Evolutionary conservation across 345 rosid genomes (phyloP).

Genomic region (Aethionema arabicum): DNA sequence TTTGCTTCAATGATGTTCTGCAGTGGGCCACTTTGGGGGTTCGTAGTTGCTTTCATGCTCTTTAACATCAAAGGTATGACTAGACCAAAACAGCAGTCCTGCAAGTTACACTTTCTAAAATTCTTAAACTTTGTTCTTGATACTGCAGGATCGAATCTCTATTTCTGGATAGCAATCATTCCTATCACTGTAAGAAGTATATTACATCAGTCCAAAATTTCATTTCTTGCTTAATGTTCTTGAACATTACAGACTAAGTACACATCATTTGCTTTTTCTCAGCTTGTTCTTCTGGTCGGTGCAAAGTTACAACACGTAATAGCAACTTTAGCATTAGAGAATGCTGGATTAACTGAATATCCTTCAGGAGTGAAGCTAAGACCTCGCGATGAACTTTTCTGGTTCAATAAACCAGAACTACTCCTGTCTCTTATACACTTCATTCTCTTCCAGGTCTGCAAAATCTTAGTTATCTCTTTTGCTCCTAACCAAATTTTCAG

Average conservation of each 20-base stretch:
- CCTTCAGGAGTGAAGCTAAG: constrained; percentile 53
- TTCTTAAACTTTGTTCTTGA: neutral
- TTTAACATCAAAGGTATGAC: constrained; percentile 77
- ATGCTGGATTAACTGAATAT: constrained; percentile 60
- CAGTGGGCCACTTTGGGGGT: constrained; percentile 95
- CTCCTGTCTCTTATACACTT: constrained; percentile 83
- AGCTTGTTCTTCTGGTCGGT: constrained; percentile 75
- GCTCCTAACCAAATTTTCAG: neutral
- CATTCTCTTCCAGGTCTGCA: constrained; percentile 79
- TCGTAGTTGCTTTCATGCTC: constrained; percentile 93
- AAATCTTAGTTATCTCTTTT: neutral
- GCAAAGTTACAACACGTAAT: constrained; percentile 87
- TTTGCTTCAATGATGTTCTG: constrained; percentile 36
- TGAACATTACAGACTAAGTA: constrained; percentile 9
- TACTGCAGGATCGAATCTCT: constrained; percentile 84
- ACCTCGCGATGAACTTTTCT: constrained; percentile 94
- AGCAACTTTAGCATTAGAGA: constrained; percentile 86
- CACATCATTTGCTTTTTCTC: neutral
- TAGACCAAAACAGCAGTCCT: neutral
- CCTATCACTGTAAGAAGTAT: constrained; percentile 65
- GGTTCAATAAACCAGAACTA: constrained; percentile 92
- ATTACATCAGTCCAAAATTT: neutral
- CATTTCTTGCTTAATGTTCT: neutral
- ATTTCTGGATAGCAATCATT: constrained; percentile 94
- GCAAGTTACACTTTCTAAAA: neutral